phyloP scores from a whole-genome alignment of 2,329 filamentous ascomycete species.

The Lecanicillium sp. region DNA sequence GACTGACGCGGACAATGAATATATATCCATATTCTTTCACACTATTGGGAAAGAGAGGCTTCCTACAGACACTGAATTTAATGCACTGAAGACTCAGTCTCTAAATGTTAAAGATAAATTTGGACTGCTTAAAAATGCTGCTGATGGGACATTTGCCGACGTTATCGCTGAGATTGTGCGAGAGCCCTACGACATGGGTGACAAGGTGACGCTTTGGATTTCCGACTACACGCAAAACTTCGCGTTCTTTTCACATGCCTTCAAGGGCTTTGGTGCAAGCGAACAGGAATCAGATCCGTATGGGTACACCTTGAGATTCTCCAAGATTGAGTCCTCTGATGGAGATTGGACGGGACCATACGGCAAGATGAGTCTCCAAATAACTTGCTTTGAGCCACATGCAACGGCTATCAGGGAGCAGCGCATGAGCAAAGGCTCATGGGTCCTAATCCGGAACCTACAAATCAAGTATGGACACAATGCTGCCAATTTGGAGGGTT shows the following conservation, averaged over 20 bases:
- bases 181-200: slow-evolving; percentile 32
- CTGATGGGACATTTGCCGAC: slow-evolving; percentile 52
- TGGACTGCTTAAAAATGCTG: slow-evolving; percentile 54
- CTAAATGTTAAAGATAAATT: slow-evolving; percentile 47
- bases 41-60: slow-evolving; percentile 32
- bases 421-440: slow-evolving; percentile 47
- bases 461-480: slow-evolving; percentile 53
- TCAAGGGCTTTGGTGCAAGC: slow-evolving; percentile 19
- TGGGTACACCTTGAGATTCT: slow-evolving; percentile 37
- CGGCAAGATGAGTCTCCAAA: slow-evolving; percentile 61
- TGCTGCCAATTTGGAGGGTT: slow-evolving; percentile 58
- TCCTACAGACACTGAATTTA: slow-evolving; percentile 35
- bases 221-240: slow-evolving; percentile 75
- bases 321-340: slow-evolving; percentile 12
- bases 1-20: slow-evolving; percentile 25
- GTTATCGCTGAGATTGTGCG: slow-evolving; percentile 62
- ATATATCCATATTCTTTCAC: slow-evolving; percentile 41
- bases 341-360: slow-evolving; percentile 63
- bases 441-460: slow-evolving; percentile 63
- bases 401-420: slow-evolving; percentile 43
- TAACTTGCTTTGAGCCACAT: slow-evolving; percentile 66
- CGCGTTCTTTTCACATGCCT: slow-evolving; percentile 45
- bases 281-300: slow-evolving; percentile 43
- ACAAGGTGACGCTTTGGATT: slow-evolving; percentile 58
- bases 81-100: slow-evolving; percentile 27